A percentile compares a stretch with the other conserved stretches of the same genome.
Evolutionary conservation across 805 yeast species (phyloP).

Genomic region (Metschnikowia sp.): DNA sequence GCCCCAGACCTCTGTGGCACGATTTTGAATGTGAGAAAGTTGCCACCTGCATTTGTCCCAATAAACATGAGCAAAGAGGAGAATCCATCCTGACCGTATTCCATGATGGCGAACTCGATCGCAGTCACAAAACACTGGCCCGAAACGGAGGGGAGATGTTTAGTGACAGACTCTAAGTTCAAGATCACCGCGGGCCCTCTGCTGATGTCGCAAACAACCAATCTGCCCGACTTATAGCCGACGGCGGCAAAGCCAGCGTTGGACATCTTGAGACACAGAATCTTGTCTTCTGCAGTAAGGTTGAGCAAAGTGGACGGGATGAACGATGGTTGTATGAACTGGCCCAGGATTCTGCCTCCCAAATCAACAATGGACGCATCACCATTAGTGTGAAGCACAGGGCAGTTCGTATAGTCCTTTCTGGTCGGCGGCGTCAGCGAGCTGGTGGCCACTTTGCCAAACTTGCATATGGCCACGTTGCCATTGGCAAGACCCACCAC

Average conservation of each 20-base stretch:
- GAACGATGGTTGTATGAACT: slow-evolving; percentile 29
- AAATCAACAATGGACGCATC: slow-evolving; percentile 47
- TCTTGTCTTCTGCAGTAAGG: slow-evolving; percentile 26
- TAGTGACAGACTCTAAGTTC: slow-evolving; percentile 30
- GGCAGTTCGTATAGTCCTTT: slow-evolving; percentile 28
- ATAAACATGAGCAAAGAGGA: slow-evolving; percentile 70
- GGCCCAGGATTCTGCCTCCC: slow-evolving; percentile 48
- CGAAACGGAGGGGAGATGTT: slow-evolving; percentile 30
- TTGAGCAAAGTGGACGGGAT: slow-evolving; percentile 32
- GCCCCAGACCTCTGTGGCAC: slow-evolving; percentile 61
- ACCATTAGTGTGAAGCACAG: slow-evolving; percentile 30
- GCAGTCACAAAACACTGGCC: slow-evolving; percentile 46
- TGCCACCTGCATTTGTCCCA: slow-evolving; percentile 75
- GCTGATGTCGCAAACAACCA: slow-evolving; percentile 67
- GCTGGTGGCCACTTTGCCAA: slow-evolving; percentile 37
- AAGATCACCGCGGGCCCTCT: slow-evolving; percentile 71
- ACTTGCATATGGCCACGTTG: slow-evolving; percentile 72
- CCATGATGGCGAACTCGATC: slow-evolving; percentile 72
- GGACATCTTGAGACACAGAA: slow-evolving; percentile 64
- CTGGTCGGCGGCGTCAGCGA: slow-evolving; percentile 20
- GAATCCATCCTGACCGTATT: slow-evolving; percentile 60
- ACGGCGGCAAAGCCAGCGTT: slow-evolving; percentile 81
- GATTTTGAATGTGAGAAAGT: slow-evolving; percentile 60
- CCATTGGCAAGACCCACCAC: slow-evolving; percentile 67
- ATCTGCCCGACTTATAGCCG: slow-evolving; percentile 72